These are phyloP conservation scores for Nissolia schottii DNA, from an alignment of 306 rosid species.

Conservation along the genomic window DNA sequence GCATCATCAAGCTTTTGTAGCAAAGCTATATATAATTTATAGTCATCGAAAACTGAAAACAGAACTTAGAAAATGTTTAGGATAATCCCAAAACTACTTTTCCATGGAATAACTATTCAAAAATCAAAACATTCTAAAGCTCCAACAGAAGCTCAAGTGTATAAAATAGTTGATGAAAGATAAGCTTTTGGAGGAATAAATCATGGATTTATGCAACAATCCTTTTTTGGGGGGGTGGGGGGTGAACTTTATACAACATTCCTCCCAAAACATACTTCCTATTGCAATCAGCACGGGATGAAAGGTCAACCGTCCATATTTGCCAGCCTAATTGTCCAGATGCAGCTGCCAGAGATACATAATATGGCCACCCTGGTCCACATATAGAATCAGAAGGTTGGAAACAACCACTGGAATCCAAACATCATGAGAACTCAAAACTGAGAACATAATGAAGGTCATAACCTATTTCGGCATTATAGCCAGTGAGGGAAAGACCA, in stretches of 20 bases:
- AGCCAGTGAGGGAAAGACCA: slow-evolving; percentile 73
- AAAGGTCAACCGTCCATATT: slow-evolving; percentile 67
- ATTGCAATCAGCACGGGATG: slow-evolving; percentile 76
- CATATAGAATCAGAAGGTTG: slow-evolving; percentile 7
- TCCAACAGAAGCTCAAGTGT: slow-evolving; percentile 11
- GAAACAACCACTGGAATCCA: slow-evolving; percentile 5
- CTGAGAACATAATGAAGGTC: background rate
- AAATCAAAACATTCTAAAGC: slow-evolving; percentile 10
- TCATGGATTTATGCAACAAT: slow-evolving; percentile 7
- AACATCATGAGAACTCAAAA: background rate
- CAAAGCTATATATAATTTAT: background rate
- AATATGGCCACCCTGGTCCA: slow-evolving; percentile 81
- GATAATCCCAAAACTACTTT: background rate
- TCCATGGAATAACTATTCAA: background rate
- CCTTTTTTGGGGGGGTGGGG: no score
- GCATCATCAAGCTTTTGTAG: background rate
- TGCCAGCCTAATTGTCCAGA: slow-evolving; percentile 92
- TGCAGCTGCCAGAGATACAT: slow-evolving; percentile 67
- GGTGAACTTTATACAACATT: background rate
- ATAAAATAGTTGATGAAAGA: background rate
- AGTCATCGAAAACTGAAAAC: background rate
- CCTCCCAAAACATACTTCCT: slow-evolving; percentile 50
- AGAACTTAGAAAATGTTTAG: background rate
- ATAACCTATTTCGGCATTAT: slow-evolving; percentile 70
- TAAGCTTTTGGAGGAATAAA: slow-evolving; percentile 5